Evolutionary conservation across 208 protist species (phyloP), one percentile per base, ranked within the genome.

Genomic region (Wallacemonas collosoma): DNA sequence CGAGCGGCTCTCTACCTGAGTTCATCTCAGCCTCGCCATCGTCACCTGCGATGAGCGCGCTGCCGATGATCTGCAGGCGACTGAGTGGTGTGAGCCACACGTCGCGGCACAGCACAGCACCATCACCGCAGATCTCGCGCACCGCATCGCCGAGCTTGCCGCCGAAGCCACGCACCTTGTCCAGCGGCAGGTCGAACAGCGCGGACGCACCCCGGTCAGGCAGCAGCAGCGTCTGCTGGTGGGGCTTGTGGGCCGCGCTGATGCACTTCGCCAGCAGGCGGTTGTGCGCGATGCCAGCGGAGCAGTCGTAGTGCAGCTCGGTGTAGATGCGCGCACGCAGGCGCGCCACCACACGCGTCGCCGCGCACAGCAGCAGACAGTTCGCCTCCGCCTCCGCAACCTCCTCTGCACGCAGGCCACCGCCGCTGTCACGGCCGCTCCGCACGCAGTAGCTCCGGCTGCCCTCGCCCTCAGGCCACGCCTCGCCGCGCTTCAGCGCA

Each of bases 251-350:
- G 60, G 73, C 77, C 51, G 89, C 86, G 63, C 84, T 89, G 70
- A 93, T 87, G 71, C 72, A 80, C 81, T 97, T 97, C 41, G 93
- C 82, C 41, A 97, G 81, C 60, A 93, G 64, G 62, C 88, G 86
- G 58, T 93, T 95, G 77, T 93, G 84, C 45, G 90, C 83, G 66
- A 97, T 90, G 45, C 93, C 93, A 26, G 90, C 93, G 43, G 84
- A 92, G 82, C 87, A 94, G 47, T 93, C 88, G 79, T 93, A 97
- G 66, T 82, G 80, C 68, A 94, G 83, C 68, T 87, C 80, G n/a
- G 72, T 62, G 67, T 79, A 77, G 61, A 97, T 78, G 47, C 64
- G 63, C 40, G 80, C 64, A 4, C 90, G 90, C 53, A 94, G 79
- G 7, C 77, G 75, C 71, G 45, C 66, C 55, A 95, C 85, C 53